Conservation (phyloP, 805 yeast species). For the Yamadazyma sp. region DNA sequence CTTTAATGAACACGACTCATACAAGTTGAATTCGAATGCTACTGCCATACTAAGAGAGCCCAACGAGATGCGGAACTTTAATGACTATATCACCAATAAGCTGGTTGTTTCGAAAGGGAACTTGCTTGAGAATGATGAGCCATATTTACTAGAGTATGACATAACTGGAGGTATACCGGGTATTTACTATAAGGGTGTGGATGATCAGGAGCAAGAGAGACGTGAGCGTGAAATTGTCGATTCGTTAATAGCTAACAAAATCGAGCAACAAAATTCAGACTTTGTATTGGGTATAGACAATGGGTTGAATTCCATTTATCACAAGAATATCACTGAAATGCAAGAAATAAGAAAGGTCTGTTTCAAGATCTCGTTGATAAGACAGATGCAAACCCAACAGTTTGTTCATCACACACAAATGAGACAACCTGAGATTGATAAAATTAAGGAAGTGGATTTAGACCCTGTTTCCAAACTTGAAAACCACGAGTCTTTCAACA, state of each 20-base stretch:
- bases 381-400: conserved; percentile 87
- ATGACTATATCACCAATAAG: conserved; percentile 41
- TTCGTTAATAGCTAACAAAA: conserved; percentile 21
- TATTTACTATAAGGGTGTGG: conserved; percentile 52
- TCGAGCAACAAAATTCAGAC: conserved; percentile 25
- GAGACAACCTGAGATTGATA: conserved; percentile 65
- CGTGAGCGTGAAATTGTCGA: conserved; percentile 39
- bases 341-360: conserved; percentile 88
- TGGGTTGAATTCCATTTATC: conserved; percentile 62
- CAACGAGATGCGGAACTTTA: conserved; percentile 63
- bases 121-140: conserved; percentile 55
- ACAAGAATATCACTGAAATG: conserved; percentile 70
- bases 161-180: conserved; percentile 78
- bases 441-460: conserved; percentile 67
- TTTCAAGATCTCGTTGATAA: conserved; percentile 80
- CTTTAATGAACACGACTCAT: conserved; percentile 50
- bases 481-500: conserved; percentile 62
- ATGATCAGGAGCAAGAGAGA: conserved; percentile 40
- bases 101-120: conserved; percentile 45
- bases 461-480: conserved; percentile 76
- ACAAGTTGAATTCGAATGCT: conserved; percentile 61
- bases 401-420: conserved; percentile 72
- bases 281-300: conserved; percentile 39
- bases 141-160: conserved; percentile 80
- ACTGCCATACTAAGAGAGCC: conserved; percentile 69